A percentile compares a stretch with the other conserved stretches of the same genome.
phyloP scores from a whole-genome alignment of 441 rosid species.

The Erodium trifolium region DNA sequence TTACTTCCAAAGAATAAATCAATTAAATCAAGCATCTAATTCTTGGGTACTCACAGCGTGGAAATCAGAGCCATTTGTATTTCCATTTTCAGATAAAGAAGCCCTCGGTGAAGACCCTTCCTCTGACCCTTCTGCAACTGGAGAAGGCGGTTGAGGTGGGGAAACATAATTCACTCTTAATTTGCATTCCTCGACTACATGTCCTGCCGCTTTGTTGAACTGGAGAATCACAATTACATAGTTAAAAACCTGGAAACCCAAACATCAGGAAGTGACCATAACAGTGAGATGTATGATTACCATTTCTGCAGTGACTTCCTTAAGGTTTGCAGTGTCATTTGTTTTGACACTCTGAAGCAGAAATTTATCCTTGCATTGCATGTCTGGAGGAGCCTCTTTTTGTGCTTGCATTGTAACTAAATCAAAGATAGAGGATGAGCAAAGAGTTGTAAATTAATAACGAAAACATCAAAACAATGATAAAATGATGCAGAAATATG shows the following conservation, averaged over 20 bases:
- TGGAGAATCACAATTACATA: conserved; percentile 19
- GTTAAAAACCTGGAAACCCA: not conserved
- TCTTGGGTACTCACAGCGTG: conserved; percentile 34
- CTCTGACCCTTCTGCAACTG: conserved; percentile 42
- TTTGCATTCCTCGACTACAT: conserved; percentile 61
- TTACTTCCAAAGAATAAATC: not conserved
- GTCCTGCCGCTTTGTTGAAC: conserved; percentile 68
- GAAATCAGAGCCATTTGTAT: conserved; percentile 38
- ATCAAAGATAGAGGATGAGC: conserved; percentile 8
- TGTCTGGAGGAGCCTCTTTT: conserved; percentile 58
- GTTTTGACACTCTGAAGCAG: conserved; percentile 61
- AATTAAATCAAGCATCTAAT: not conserved
- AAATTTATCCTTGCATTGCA: conserved; percentile 76
- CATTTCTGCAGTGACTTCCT: conserved; percentile 44
- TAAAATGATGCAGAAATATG: not conserved
- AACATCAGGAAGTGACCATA: not conserved
- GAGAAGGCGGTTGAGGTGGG: conserved; percentile 69
- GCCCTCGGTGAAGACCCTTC: conserved; percentile 40
- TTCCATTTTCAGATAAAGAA: conserved; percentile 42
- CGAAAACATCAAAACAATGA: not conserved
- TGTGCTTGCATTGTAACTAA: conserved; percentile 81
- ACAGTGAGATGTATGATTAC: conserved; percentile 21
- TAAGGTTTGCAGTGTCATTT: conserved; percentile 34
- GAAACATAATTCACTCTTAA: conserved; percentile 56
- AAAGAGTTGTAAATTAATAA: not conserved